Percentiles rank a stretch among this genome's conserved stretches.
Conservation (phyloP, 2,329 filamentous ascomycete species). For the Ophiostoma quercus region DNA sequence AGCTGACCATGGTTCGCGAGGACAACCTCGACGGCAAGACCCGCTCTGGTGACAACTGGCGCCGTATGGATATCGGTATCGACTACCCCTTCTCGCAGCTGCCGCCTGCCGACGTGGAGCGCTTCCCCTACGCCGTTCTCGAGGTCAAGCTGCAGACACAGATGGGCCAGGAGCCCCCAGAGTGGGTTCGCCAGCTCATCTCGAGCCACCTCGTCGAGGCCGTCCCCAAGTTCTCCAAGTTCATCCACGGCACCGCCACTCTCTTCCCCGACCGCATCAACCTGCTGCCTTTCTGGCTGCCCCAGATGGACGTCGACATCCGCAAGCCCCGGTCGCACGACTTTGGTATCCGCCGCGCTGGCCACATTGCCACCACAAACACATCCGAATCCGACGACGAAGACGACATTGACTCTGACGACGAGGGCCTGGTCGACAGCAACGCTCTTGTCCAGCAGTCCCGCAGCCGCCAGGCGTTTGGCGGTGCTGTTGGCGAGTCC, state of each 20-base stretch:
- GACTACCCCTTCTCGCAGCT: constrained; percentile 92
- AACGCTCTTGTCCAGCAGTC: constrained; percentile 37
- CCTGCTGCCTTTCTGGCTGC: constrained; percentile 92
- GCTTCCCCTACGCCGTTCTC: constrained; percentile 92
- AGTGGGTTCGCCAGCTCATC: constrained; percentile 93
- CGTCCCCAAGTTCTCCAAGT: constrained; percentile 99
- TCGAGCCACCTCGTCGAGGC: constrained; percentile 93
- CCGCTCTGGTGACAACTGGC: constrained; percentile 84
- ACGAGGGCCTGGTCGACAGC: constrained; percentile 56
- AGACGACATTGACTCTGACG: constrained; percentile 55
- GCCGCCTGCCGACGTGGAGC: constrained; percentile 74
- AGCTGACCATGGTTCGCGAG: constrained; percentile 90
- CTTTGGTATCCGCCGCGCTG: constrained; percentile 83
- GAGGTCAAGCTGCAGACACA: constrained; percentile 98
- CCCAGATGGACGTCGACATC: constrained; percentile 97
- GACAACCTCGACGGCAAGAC: constrained; percentile 81
- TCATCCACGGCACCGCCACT: constrained; percentile 89
- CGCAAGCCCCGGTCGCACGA: constrained; percentile 82
- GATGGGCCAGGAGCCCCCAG: constrained; percentile 85
- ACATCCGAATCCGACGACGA: constrained; percentile 66
- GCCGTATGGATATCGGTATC: constrained; percentile 93
- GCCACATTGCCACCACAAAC: constrained; percentile 69
- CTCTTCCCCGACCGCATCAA: constrained; percentile 84
- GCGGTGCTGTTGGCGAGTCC: constrained; percentile 32
- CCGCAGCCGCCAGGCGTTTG: constrained; percentile 22